Percentiles rank a stretch among this genome's conserved stretches.
These are phyloP conservation scores for Quercus bicolor DNA, from an alignment of 306 rosid genomes.

Conservation along the genomic window DNA sequence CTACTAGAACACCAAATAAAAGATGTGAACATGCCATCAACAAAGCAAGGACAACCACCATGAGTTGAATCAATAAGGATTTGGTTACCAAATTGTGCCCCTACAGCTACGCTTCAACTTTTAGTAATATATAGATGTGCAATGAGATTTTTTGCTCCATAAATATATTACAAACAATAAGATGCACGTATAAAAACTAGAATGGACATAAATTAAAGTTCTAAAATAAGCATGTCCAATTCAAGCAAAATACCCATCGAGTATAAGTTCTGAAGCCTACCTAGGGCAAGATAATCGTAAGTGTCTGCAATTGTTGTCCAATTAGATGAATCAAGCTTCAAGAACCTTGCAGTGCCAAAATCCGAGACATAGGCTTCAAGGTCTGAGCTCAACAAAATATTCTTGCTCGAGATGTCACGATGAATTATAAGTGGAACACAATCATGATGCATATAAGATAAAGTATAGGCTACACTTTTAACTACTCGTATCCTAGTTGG, in stretches of 20 bases:
- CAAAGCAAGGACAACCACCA: constrained; percentile 12
- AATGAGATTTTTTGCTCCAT: too few species aligned
- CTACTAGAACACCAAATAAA: neutral
- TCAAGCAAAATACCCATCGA: too few species aligned
- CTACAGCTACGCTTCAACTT: too few species aligned
- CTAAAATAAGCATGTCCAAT: too few species aligned
- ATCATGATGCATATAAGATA: neutral
- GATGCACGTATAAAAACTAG: too few species aligned
- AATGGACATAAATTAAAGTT: too few species aligned
- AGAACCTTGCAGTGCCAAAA: neutral
- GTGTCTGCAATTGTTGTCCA: too few species aligned
- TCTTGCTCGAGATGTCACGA: neutral
- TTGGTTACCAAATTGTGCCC: too few species aligned
- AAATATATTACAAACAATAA: too few species aligned
- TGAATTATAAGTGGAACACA: neutral
- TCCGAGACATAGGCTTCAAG: neutral
- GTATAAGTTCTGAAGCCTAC: neutral
- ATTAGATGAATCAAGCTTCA: too few species aligned
- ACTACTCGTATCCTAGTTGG: constrained; percentile 1
- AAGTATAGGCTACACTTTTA: neutral
- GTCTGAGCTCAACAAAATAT: neutral
- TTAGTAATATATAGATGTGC: too few species aligned
- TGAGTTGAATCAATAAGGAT: neutral
- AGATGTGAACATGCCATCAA: neutral
- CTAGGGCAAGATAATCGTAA: too few species aligned